Base-by-base conservation (phyloP, 345 rosid species). In the Rhodamnia rubescens region DNA sequence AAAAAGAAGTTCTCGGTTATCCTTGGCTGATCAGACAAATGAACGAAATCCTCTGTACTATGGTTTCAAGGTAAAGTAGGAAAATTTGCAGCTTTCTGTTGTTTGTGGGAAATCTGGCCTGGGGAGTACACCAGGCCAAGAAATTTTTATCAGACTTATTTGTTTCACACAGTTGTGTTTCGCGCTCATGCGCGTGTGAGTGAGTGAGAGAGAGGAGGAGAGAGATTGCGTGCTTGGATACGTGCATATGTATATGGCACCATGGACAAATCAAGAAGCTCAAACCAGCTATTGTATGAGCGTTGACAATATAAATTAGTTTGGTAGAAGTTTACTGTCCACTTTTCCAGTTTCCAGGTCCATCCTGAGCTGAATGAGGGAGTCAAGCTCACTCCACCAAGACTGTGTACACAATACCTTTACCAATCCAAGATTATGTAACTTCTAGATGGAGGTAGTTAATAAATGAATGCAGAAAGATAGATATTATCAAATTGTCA, bases 41-140 rank as follows among this genome's bases (percentile, higher is more conserved):
- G 95, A 93, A 90, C 91, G 84, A 32, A 97, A 94, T 87, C 99
- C 96, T 29, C 87, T 97, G 81, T 91, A 89, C 42, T 92, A 90
- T 83, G 91, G 95, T 22, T 94, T 97, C 84, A 89, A 90, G 87
- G 97, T 94, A 56, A 86, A 90, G 52, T 83, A 47, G 40, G 53
- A 74, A 85, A 74, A 85, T 81, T 53, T 82, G 3, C 47, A 69
- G 14, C 52, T 59, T 86, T 82, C 59, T 22, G 51, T 22, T 74
- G 13, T 83, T n/a, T n/a, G 20, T 75, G 85, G 40, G 0, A 27
- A 40, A 20, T 52, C 74, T 53, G 49, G 78, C 57, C 22, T n/a
- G 7, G 75, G 44, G 36, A 69, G 80, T 36, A 69, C 80, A 69
- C 8, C 69, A 59, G 36, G 69, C 80, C 80, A 36, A 36, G 47